Evolutionary conservation across 306 rosid genomes (phyloP).

Genomic region (Glycyrrhiza uralensis): DNA sequence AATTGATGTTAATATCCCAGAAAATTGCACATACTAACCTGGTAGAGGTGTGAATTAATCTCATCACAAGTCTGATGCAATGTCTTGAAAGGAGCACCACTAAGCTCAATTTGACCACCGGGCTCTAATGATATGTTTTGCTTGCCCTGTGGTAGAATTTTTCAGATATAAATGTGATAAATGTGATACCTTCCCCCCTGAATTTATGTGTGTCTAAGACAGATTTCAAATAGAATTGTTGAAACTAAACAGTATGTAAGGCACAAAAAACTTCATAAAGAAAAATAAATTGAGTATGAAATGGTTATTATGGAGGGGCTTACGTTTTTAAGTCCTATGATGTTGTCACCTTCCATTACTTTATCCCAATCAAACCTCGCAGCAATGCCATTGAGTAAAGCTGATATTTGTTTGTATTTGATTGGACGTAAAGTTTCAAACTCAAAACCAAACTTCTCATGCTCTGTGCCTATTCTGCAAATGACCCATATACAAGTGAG

Average conservation of each 20-base stretch:
- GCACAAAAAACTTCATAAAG: not conserved
- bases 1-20: not conserved
- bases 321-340: constrained; percentile 80
- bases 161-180: not conserved
- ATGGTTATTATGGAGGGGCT: not conserved
- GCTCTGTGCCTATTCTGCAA: constrained; percentile 87
- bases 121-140: constrained; percentile 84
- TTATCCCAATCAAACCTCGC: constrained; percentile 86
- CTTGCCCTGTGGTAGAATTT: constrained; percentile 44
- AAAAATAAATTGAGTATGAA: not conserved
- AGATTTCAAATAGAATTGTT: not conserved
- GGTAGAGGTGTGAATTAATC: constrained; percentile 75
- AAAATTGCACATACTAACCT: constrained; percentile 42
- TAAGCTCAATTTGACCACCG: constrained; percentile 86
- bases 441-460: constrained; percentile 85
- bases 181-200: not conserved
- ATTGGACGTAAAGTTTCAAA: constrained; percentile 51
- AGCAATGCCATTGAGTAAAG: constrained; percentile 62
- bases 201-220: not conserved
- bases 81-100: constrained; percentile 77
- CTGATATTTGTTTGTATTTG: constrained; percentile 55
- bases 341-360: constrained; percentile 66
- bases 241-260: not conserved
- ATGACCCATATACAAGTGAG: not conserved
- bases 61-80: constrained; percentile 83